These are phyloP conservation scores for Daedaleopsis nitida DNA, from an alignment of 768 basidiomycete genomes.

Conservation along the genomic window DNA sequence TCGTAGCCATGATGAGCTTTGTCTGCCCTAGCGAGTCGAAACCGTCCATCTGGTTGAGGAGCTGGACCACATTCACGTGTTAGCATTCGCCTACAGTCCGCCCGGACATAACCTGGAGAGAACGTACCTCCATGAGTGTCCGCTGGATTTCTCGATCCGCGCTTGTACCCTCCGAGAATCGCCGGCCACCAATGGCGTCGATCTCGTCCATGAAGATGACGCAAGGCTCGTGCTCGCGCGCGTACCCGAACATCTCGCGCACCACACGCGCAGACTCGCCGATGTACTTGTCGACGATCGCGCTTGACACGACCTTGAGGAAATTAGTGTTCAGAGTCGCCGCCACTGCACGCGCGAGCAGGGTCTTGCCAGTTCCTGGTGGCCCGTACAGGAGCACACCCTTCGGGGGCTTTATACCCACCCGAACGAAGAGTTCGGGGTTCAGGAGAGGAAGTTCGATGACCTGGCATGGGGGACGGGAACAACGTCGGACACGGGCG, in stretches of 20 bases:
- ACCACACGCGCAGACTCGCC: slow-evolving; percentile 96
- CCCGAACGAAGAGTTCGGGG: slow-evolving; percentile 92
- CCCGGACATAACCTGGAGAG: too few species aligned
- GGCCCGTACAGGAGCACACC: slow-evolving; percentile 96
- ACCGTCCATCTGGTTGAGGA: slow-evolving; percentile 99
- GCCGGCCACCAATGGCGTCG: slow-evolving; percentile 93
- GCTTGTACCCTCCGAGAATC: slow-evolving; percentile 92
- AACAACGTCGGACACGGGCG: neutral
- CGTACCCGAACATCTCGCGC: slow-evolving; percentile 99
- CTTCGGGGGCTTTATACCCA: slow-evolving; percentile 95
- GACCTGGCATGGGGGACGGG: slow-evolving; percentile 50
- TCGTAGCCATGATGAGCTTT: slow-evolving; percentile 99
- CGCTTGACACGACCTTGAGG: slow-evolving; percentile 97
- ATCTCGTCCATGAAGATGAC: slow-evolving; percentile 99
- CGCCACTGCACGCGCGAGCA: slow-evolving; percentile 94
- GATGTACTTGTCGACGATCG: slow-evolving; percentile 98
- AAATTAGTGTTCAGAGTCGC: slow-evolving; percentile 95
- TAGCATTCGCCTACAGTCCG: neutral
- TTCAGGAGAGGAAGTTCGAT: slow-evolving; percentile 95
- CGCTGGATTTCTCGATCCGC: slow-evolving; percentile 99
- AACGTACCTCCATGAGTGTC: slow-evolving; percentile 90
- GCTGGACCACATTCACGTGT: slow-evolving; percentile 41
- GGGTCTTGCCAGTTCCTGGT: slow-evolving; percentile 95
- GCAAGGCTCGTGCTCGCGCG: slow-evolving; percentile 95
- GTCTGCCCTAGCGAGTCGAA: slow-evolving; percentile 96